Base-by-base conservation (phyloP, 176 grass and related monocot genomes). In the Oryza punctata region DNA sequence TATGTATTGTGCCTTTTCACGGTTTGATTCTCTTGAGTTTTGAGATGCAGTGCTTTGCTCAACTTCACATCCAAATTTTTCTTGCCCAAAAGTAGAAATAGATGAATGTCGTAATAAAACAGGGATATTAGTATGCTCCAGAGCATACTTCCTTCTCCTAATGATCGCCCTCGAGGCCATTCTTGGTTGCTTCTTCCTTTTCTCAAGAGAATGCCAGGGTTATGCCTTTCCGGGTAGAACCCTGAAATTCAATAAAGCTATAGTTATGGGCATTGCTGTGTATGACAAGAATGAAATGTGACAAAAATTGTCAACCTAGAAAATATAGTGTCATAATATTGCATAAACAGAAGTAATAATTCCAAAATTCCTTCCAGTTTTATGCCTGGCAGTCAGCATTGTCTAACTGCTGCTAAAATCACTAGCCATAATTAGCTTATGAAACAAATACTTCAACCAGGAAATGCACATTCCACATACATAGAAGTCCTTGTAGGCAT, bases 111-210 rank as follows among this genome's bases (percentile, higher is more conserved):
- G 73, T 43, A 82, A 66, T 18, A 86, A 79, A 44, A 52, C n/a
- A 79, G 87, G 71, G 10, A 28, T 35, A 68, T 57, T 83, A 49
- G 74, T 49, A 75, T 86, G 87, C 67, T 74, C 87, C 47, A 95
- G 40, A 72, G 91, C 29, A 40, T 85, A 63, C 40, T 90, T 93
- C 76, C 87, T 88, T 70, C 89, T 85, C 76, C 92, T 93, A 69
- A 91, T 18, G 19, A 98, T 89, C 64, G 91, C 87, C 73, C 87
- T 91, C 2, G 85, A 98, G 70, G 93, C 85, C 96, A 98, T 98
- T 85, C 50, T 89, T 76, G 63, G 46, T 76, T 52, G n/a, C 25
- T 87, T 80, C 83, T 87, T 85, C 75, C 47, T 83, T 97, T 88
- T 27, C 85, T 70, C 79, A 85, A 80, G 3, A 63, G 46, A 89